These are phyloP conservation scores for Parascedosporium putredinis DNA, from an alignment of 2,329 filamentous ascomycete species.

Conservation along the genomic window DNA sequence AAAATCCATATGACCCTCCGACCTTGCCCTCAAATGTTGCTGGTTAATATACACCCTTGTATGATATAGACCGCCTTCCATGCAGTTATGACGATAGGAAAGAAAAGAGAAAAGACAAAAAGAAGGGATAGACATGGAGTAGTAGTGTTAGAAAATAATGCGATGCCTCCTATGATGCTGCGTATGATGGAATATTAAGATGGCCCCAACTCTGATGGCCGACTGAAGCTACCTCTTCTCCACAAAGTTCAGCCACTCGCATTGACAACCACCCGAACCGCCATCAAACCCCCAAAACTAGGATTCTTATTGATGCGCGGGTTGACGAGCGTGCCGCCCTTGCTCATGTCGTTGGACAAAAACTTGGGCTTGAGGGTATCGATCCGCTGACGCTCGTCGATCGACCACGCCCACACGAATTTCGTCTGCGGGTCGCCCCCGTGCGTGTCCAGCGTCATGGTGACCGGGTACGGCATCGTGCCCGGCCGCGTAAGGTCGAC, in stretches of 20 bases:
- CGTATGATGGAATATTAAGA: neutral
- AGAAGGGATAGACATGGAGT: neutral
- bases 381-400: conserved; percentile 36
- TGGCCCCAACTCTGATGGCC: neutral
- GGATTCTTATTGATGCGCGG: conserved; percentile 30
- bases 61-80: too few species aligned
- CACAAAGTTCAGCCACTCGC: conserved; percentile 44
- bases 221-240: neutral
- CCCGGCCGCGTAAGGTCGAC: conserved; percentile 34
- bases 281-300: conserved; percentile 52
- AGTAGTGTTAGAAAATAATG: neutral
- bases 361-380: conserved; percentile 31
- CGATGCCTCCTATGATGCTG: neutral
- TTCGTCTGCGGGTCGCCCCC: conserved; percentile 45
- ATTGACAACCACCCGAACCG: conserved; percentile 51
- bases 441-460: conserved; percentile 50
- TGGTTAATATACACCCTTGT: too few species aligned
- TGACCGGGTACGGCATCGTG: conserved; percentile 54
- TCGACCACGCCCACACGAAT: conserved; percentile 41
- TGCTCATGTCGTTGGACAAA: conserved; percentile 37
- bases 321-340: conserved; percentile 44
- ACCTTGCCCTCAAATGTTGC: too few species aligned
- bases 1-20: too few species aligned
- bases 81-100: neutral
- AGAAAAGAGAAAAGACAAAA: neutral